phyloP scores from a whole-genome alignment of 495 filamentous ascomycete genomes.

The Geopyxis carbonaria region DNA sequence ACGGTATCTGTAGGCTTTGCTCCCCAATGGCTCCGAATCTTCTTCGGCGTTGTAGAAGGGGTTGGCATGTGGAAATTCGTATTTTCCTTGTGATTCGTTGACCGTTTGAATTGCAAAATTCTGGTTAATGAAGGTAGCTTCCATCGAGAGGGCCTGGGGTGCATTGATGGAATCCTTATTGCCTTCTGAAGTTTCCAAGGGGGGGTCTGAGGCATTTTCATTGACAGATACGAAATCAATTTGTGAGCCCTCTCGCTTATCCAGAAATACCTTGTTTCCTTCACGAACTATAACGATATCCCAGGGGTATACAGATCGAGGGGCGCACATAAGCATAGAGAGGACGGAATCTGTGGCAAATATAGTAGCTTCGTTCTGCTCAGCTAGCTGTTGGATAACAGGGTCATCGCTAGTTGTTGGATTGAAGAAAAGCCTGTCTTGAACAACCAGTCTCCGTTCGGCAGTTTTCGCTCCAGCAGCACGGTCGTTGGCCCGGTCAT shows the following conservation, averaged over 20 bases:
- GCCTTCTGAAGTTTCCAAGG: conserved; percentile 73
- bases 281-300: conserved; percentile 82
- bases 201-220: conserved; percentile 95
- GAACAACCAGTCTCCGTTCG: conserved; percentile 66
- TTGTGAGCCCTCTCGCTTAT: conserved; percentile 85
- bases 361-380: conserved; percentile 91
- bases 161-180: conserved; percentile 92
- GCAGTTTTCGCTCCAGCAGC: conserved; percentile 60
- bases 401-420: conserved; percentile 92
- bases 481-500: conserved; percentile 89
- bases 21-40: conserved; percentile 81
- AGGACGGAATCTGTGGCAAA: conserved; percentile 94
- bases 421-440: conserved; percentile 93
- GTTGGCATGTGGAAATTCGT: conserved; percentile 72
- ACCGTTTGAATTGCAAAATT: conserved; percentile 94
- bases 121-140: conserved; percentile 99
- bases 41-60: conserved; percentile 92
- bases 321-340: conserved; percentile 97
- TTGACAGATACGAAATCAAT: conserved; percentile 98
- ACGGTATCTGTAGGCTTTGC: conserved; percentile 95
- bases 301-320: conserved; percentile 92
- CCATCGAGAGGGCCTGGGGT: conserved; percentile 73
- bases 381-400: conserved; percentile 88
- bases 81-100: conserved; percentile 57
- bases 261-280: conserved; percentile 91